phyloP scores from a whole-genome alignment of 176 grass and related monocot species.

The Oryza officinalis region DNA sequence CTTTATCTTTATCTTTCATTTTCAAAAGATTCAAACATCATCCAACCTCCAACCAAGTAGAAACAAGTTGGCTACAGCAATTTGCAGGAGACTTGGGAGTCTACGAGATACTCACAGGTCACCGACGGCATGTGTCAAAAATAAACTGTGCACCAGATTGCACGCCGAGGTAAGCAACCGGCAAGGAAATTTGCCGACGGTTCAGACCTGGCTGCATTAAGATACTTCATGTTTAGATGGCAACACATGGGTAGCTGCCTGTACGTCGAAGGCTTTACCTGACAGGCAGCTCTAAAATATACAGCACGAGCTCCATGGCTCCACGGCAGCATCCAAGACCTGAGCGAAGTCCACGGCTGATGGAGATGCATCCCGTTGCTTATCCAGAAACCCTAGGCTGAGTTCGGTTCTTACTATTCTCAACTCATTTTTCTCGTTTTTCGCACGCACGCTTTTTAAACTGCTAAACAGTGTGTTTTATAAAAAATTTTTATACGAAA shows the following conservation, averaged over 20 bases:
- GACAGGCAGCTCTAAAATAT: not conserved
- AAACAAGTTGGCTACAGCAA: no score
- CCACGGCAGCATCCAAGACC: constrained; percentile 6
- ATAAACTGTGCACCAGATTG: not conserved
- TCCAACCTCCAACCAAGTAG: no score
- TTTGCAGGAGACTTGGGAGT: not conserved
- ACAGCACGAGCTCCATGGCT: constrained; percentile 21
- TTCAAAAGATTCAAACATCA: no score
- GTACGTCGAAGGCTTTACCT: constrained; percentile 5
- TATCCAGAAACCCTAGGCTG: not conserved
- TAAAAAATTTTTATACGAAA: no score
- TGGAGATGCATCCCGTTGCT: not conserved
- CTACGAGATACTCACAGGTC: not conserved
- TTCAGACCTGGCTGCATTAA: constrained; percentile 3
- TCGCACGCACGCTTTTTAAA: no score
- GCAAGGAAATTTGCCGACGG: not conserved
- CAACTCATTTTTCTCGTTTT: no score
- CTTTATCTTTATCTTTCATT: no score
- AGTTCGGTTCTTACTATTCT: no score
- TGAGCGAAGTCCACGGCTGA: constrained; percentile 38
- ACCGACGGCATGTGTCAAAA: not conserved
- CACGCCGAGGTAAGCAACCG: not conserved
- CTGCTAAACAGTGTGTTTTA: no score
- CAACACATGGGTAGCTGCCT: not conserved
- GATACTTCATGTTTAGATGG: not conserved